phyloP scores from a whole-genome alignment of 2,329 filamentous ascomycete genomes.

The Graphiopsis chlorocephala region DNA sequence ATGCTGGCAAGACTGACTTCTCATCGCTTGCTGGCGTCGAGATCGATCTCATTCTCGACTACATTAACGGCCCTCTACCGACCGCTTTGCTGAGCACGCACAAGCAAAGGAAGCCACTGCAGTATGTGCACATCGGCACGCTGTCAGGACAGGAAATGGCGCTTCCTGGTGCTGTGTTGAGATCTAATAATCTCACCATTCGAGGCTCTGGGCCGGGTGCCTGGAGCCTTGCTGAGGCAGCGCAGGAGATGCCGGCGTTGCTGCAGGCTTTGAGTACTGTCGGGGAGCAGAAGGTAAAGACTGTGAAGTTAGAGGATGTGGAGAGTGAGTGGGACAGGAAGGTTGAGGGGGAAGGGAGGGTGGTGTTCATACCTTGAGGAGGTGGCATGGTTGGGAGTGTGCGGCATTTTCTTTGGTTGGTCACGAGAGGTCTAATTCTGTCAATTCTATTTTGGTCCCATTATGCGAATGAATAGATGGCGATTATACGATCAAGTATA shows the following conservation, averaged over 20 bases:
- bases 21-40: slow-evolving; percentile 34
- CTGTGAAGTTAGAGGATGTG: slow-evolving; percentile 26
- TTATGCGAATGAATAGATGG: neutral
- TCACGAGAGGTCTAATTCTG: neutral
- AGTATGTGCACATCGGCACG: slow-evolving; percentile 54
- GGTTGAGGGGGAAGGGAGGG: slow-evolving; percentile 16
- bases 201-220: slow-evolving; percentile 30
- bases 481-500: neutral
- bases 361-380: slow-evolving; percentile 5
- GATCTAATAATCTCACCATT: slow-evolving; percentile 49
- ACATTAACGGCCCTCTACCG: slow-evolving; percentile 52
- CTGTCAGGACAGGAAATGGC: slow-evolving; percentile 41
- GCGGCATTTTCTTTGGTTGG: neutral
- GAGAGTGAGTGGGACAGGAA: slow-evolving; percentile 27
- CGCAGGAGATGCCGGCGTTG: slow-evolving; percentile 24
- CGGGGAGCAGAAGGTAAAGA: slow-evolving; percentile 25
- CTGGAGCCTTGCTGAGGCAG: slow-evolving; percentile 26
- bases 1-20: slow-evolving; percentile 44
- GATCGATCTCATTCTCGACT: slow-evolving; percentile 57
- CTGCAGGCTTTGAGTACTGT: slow-evolving; percentile 21
- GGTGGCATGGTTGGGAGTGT: neutral
- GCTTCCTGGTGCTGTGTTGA: slow-evolving; percentile 45
- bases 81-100: slow-evolving; percentile 44
- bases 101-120: slow-evolving; percentile 43
- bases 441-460: neutral